Conservation (phyloP, 495 filamentous ascomycete genomes). For the Penicillium desertorum region DNA sequence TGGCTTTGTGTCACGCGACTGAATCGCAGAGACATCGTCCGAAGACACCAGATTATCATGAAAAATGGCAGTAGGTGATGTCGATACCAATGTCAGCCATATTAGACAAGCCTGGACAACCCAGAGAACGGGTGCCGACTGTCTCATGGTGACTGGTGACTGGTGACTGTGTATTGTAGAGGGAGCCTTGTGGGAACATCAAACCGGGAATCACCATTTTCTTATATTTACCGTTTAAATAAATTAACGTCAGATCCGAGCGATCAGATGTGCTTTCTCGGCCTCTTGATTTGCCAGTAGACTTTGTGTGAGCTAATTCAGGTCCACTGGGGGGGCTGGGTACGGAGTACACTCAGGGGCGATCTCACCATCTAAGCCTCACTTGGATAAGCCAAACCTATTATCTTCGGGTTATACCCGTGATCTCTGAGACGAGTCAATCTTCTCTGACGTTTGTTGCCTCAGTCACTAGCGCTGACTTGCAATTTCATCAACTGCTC, state of each 20-base stretch:
- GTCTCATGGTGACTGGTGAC: slow-evolving; percentile 13
- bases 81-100: slow-evolving; percentile 18
- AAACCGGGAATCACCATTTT: neutral
- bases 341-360: slow-evolving; percentile 4
- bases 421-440: neutral
- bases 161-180: slow-evolving; percentile 1
- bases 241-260: slow-evolving; percentile 5
- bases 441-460: too few relatives aligned
- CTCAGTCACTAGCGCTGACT: neutral
- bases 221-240: neutral
- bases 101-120: slow-evolving; percentile 17
- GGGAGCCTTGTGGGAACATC: neutral
- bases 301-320: neutral
- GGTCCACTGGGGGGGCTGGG: neutral
- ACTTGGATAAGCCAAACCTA: neutral
- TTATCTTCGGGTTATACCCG: neutral
- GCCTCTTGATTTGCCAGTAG: neutral
- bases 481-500: neutral
- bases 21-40: slow-evolving; percentile 2
- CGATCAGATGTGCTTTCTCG: slow-evolving; percentile 1
- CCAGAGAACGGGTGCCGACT: slow-evolving; percentile 16
- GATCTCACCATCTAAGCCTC: slow-evolving; percentile 6
- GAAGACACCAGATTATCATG: neutral
- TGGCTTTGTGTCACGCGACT: slow-evolving; percentile 11
- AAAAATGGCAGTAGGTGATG: neutral